phyloP scores from a whole-genome alignment of 2,329 filamentous ascomycete genomes.

The Fusarium papillatum region DNA sequence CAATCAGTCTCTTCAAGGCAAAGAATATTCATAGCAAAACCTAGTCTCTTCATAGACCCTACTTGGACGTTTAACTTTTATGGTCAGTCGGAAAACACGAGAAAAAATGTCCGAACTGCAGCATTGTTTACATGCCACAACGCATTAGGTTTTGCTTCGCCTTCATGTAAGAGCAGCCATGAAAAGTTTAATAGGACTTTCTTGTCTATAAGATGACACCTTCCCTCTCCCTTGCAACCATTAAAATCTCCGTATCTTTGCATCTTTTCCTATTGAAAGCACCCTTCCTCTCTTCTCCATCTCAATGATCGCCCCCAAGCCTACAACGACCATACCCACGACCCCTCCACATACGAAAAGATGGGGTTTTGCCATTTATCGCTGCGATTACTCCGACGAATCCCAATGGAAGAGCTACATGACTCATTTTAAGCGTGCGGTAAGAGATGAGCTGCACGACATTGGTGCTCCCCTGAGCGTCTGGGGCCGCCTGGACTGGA shows the following conservation, averaged over 20 bases:
- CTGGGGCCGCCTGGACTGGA: background rate
- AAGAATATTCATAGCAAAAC: background rate
- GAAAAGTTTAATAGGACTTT: background rate
- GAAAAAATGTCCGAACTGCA: background rate
- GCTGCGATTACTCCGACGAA: background rate
- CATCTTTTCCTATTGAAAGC: background rate
- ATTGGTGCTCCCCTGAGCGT: background rate
- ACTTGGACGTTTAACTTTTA: background rate
- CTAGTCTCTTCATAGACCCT: background rate
- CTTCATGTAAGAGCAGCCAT: background rate
- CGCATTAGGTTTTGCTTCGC: background rate
- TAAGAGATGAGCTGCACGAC: background rate
- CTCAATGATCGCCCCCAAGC: background rate
- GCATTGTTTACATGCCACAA: background rate
- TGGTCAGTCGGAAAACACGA: background rate
- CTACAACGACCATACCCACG: background rate
- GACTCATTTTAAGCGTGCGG: background rate
- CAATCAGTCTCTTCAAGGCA: background rate
- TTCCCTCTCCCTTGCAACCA: background rate
- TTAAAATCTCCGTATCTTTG: background rate
- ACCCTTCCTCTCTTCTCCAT: background rate
- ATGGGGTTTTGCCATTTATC: background rate
- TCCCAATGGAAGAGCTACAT: background rate
- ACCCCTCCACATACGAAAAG: background rate
- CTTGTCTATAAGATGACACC: background rate